Conservation (phyloP, 2,329 filamentous ascomycete genomes). For the Pezicula carpinea region DNA sequence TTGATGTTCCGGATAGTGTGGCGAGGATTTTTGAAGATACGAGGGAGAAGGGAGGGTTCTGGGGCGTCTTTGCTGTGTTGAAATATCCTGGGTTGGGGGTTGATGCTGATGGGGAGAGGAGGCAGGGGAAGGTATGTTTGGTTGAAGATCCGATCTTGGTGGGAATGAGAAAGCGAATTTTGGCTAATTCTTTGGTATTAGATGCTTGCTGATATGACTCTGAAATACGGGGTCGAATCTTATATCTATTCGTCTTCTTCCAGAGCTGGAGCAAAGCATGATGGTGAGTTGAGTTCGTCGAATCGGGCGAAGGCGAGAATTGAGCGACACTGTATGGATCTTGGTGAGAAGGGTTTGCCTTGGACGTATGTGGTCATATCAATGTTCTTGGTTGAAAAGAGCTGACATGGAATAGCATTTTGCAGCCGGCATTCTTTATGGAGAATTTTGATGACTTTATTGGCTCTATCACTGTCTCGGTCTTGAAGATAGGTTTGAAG, state of each 20-base stretch:
- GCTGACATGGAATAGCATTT: slow-evolving; percentile 30
- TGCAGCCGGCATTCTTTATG: slow-evolving; percentile 52
- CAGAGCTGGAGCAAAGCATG: slow-evolving; percentile 45
- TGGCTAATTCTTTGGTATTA: background rate
- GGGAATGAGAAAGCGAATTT: background rate
- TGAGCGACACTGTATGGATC: slow-evolving; percentile 33
- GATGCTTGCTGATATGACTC: slow-evolving; percentile 13
- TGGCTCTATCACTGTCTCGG: slow-evolving; percentile 9
- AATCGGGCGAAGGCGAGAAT: slow-evolving; percentile 44
- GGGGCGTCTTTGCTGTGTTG: slow-evolving; percentile 43
- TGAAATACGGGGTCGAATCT: slow-evolving; percentile 38
- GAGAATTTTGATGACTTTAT: slow-evolving; percentile 34
- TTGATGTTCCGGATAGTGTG: slow-evolving; percentile 41
- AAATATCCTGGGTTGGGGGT: slow-evolving; percentile 14
- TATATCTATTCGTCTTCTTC: slow-evolving; percentile 63
- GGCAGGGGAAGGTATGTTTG: slow-evolving; percentile 40
- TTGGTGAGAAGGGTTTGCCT: slow-evolving; percentile 11
- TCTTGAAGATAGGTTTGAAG: slow-evolving; percentile 14
- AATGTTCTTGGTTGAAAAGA: background rate
- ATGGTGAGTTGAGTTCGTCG: slow-evolving; percentile 47
- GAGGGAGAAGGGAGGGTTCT: slow-evolving; percentile 35
- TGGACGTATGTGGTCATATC: slow-evolving; percentile 15
- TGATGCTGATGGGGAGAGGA: slow-evolving; percentile 39
- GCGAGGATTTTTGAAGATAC: slow-evolving; percentile 29
- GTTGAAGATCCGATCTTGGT: background rate